Percentiles rank a stretch among this genome's conserved stretches.
phyloP scores from a whole-genome alignment of 768 basidiomycete species.

The Rhodotorula babjevae region DNA sequence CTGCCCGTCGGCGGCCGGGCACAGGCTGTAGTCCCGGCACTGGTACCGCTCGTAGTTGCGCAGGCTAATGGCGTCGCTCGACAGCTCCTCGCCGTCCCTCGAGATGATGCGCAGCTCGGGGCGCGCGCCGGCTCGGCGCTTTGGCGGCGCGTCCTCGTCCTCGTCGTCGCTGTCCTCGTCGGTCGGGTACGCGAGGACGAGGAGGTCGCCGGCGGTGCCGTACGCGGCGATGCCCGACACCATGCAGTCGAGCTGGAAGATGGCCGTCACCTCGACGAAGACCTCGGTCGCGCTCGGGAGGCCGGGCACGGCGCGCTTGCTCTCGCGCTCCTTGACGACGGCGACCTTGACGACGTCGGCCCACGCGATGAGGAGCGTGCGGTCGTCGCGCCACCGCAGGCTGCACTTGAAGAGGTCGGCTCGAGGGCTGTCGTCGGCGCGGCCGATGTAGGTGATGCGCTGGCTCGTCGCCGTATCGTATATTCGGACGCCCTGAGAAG shows the following conservation, averaged over 20 bases:
- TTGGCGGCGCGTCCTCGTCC: slow-evolving; percentile 52
- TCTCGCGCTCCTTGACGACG: slow-evolving; percentile 52
- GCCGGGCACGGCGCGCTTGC: slow-evolving; percentile 26
- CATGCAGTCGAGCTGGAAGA: slow-evolving; percentile 93
- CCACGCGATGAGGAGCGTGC: slow-evolving; percentile 86
- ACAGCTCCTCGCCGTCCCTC: slow-evolving; percentile 77
- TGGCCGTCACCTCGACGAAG: slow-evolving; percentile 79
- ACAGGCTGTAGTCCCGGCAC: slow-evolving; percentile 79
- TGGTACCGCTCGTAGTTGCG: slow-evolving; percentile 74
- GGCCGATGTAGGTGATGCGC: slow-evolving; percentile 78
- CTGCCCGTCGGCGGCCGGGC: slow-evolving; percentile 23
- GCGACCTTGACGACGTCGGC: slow-evolving; percentile 80
- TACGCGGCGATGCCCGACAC: slow-evolving; percentile 79
- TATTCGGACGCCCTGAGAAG: slow-evolving; percentile 76
- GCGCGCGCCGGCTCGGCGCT: slow-evolving; percentile 77
- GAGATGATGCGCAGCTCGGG: slow-evolving; percentile 92
- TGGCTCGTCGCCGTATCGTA: slow-evolving; percentile 75
- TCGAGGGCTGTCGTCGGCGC: slow-evolving; percentile 73
- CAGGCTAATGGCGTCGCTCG: slow-evolving; percentile 75
- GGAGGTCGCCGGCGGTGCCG: slow-evolving; percentile 52
- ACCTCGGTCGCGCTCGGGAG: slow-evolving; percentile 45
- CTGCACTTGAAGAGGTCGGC: slow-evolving; percentile 92
- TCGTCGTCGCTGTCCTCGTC: slow-evolving; percentile 47
- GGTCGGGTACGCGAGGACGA: slow-evolving; percentile 74
- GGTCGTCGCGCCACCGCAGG: slow-evolving; percentile 86